phyloP scores from a whole-genome alignment of 148 eudicot species.

The Dianthus caryophyllus region DNA sequence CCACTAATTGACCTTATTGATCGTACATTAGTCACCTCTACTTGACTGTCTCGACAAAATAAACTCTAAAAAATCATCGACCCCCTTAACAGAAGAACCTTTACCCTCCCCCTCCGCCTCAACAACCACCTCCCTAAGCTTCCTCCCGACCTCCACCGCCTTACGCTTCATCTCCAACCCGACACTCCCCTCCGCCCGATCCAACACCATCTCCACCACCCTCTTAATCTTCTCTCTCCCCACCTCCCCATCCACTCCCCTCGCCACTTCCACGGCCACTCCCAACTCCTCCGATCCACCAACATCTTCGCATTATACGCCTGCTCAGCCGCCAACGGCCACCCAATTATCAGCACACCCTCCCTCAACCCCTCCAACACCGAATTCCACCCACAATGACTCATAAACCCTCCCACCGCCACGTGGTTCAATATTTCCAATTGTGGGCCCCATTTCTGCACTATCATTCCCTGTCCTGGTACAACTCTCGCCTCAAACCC shows the following conservation, averaged over 20 bases:
- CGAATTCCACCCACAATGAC: conserved; percentile 45
- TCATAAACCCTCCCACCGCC: conserved; percentile 38
- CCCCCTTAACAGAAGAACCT: too few relatives aligned
- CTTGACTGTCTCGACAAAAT: not conserved
- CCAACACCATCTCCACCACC: conserved; percentile 47
- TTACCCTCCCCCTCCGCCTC: not conserved
- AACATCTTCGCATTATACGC: conserved; percentile 65
- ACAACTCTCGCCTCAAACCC: conserved; percentile 50
- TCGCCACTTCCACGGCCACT: conserved; percentile 57
- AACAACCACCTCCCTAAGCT: too few relatives aligned
- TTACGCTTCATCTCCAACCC: conserved; percentile 46
- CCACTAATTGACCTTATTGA: too few relatives aligned
- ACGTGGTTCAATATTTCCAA: conserved; percentile 52
- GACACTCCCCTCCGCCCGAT: conserved; percentile 32
- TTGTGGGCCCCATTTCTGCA: conserved; percentile 74
- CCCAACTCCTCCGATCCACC: conserved; percentile 62
- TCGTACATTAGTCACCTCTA: too few relatives aligned
- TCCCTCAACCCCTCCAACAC: conserved; percentile 60
- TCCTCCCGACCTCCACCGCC: not conserved
- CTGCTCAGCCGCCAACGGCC: conserved; percentile 28
- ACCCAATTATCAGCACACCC: conserved; percentile 55
- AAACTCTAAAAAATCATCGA: too few relatives aligned
- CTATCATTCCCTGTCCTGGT: conserved; percentile 34
- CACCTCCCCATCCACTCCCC: conserved; percentile 45
- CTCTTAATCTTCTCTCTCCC: conserved; percentile 40